Base-by-base conservation (phyloP, 2,329 filamentous ascomycete genomes). In the Trichocomaceae sp. region DNA sequence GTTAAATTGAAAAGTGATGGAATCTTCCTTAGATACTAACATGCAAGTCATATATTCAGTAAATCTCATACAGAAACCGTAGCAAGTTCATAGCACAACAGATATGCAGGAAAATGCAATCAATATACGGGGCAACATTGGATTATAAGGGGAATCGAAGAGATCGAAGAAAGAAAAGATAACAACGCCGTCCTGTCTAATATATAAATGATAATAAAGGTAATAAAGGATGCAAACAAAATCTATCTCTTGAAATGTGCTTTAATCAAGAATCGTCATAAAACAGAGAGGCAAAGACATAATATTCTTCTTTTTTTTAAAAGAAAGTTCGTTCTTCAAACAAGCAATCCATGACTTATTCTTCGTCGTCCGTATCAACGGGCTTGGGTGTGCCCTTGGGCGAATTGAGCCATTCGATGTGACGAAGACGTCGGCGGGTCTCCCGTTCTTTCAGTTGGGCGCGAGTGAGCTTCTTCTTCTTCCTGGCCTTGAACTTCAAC, bases 391-490 rank as follows among this genome's bases (percentile, higher is more conserved):
- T 92, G 5, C 88, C 89, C 81, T 91, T 90, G 61, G 87, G 87
- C 65, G 82, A 88, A 74, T 90, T 92, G 64, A 95, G 77, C 87
- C 82, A 84, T 64, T 84, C 82, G 57, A 85, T 82, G 74, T 99
- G 90, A 65, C 93, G 84, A 73, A 97, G 77, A 63, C 93, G 82
- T 62, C 92, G 83, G 60, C 95, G 82, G 44, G 87, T 87, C 75
- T 97, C 92, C 19, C 87, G 81, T 72, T 99, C 93, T 82, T 99
- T 99, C 69, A 91, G 64, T 73, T 99, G 90, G 75, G 90, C 90
- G 79, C 95, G 89, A 55, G 93, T 99, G 83, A 93, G 83, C 88
- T 99, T 99, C 84, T 92, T 95, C 90, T 96, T 96, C 77, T 86
- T 86, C 82, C 91, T 93, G 35, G 74, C 73, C 74, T 81, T 84